A percentile compares a stretch with the other conserved stretches of the same genome.
phyloP scores from a whole-genome alignment of 768 basidiomycete species.

The Amanita muscaria region DNA sequence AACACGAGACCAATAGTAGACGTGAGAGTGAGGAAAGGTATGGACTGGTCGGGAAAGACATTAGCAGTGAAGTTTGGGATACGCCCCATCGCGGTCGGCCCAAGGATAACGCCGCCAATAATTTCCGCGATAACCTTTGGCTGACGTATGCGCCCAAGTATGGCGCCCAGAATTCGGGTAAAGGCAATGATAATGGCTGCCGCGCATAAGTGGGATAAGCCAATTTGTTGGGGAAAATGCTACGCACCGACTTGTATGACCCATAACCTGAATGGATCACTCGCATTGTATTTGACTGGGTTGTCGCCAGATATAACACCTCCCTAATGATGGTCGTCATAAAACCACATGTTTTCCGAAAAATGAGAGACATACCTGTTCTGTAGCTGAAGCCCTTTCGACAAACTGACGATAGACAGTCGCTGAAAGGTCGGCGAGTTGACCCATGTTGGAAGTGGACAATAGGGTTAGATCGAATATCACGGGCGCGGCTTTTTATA shows the following conservation, averaged over 20 bases:
- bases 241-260: constrained; percentile 62
- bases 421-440: constrained; percentile 30
- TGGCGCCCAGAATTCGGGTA: constrained; percentile 61
- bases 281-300: constrained; percentile 49
- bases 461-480: too few relatives aligned
- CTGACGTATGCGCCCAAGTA: constrained; percentile 65
- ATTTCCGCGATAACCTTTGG: constrained; percentile 94
- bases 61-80: constrained; percentile 60
- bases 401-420: constrained; percentile 23
- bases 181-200: constrained; percentile 74
- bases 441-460: too few relatives aligned
- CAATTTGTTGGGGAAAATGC: background rate
- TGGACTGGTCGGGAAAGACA: constrained; percentile 48
- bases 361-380: constrained; percentile 28
- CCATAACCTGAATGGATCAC: constrained; percentile 71
- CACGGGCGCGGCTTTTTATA: background rate
- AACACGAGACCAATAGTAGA: constrained; percentile 68
- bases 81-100: constrained; percentile 67
- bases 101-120: constrained; percentile 82
- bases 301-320: constrained; percentile 74
- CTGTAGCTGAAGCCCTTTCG: constrained; percentile 39
- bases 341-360: background rate
- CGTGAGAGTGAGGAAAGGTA: constrained; percentile 59
- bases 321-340: constrained; percentile 33
- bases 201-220: constrained; percentile 7